These are phyloP conservation scores for Suillus lakei DNA, from an alignment of 768 basidiomycete species.

Conservation along the genomic window DNA sequence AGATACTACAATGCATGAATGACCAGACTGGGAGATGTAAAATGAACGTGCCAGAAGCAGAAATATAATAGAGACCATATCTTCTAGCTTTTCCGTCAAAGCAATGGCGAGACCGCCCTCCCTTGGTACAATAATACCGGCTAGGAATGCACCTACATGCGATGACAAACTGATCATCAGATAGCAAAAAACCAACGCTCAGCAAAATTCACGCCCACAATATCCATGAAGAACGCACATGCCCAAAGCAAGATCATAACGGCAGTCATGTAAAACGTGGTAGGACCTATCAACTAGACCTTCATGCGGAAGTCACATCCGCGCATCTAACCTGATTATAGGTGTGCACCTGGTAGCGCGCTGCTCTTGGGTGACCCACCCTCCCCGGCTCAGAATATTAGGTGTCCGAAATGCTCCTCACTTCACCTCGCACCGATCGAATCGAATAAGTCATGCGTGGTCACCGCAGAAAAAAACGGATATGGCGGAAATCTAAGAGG, in stretches of 20 bases:
- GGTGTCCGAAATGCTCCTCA: neutral
- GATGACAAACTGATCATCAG: neutral
- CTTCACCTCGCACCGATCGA: neutral
- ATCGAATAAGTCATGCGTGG: no score
- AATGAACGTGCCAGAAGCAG: slow-evolving; percentile 66
- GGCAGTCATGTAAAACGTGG: slow-evolving; percentile 87
- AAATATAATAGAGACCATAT: slow-evolving; percentile 90
- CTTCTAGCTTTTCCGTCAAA: slow-evolving; percentile 96
- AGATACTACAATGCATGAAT: slow-evolving; percentile 67
- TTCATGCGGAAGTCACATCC: no score
- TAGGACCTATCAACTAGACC: no score
- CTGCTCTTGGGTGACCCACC: no score
- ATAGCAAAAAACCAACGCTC: slow-evolving; percentile 9
- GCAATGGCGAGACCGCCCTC: slow-evolving; percentile 86
- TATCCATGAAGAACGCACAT: slow-evolving; percentile 91
- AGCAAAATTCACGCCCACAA: slow-evolving; percentile 93
- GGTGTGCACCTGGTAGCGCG: no score
- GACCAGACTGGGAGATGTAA: neutral
- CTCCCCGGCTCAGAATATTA: no score
- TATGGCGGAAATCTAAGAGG: neutral
- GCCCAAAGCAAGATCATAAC: slow-evolving; percentile 83
- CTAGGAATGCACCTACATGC: slow-evolving; percentile 73
- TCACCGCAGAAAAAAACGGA: neutral
- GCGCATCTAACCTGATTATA: no score
- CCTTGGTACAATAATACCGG: slow-evolving; percentile 82